A percentile compares a stretch with the other conserved stretches of the same genome.
These are phyloP conservation scores for Coccomyxa sp. DNA, from an alignment of 139 green algal species.

Conservation along the genomic window DNA sequence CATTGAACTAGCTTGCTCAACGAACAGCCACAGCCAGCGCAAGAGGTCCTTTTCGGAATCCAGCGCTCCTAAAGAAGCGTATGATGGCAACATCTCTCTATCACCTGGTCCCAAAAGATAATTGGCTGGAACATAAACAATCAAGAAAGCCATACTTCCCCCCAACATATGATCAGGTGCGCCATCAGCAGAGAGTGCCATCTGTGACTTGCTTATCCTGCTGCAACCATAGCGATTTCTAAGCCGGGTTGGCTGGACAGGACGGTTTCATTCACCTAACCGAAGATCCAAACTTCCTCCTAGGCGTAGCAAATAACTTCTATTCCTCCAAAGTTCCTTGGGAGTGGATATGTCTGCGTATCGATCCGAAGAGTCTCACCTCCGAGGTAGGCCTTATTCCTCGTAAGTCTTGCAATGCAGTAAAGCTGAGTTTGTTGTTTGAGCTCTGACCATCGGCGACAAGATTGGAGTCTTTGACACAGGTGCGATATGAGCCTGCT, in stretches of 20 bases:
- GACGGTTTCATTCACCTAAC: constrained; percentile 76
- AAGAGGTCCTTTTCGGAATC: neutral
- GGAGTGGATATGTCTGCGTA: constrained; percentile 37
- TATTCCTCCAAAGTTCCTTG: constrained; percentile 32
- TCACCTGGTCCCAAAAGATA: neutral
- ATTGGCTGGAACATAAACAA: neutral
- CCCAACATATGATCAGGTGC: neutral
- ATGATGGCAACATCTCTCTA: neutral
- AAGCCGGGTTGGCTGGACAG: neutral
- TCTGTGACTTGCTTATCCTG: neutral
- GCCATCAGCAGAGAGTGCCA: neutral
- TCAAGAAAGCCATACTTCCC: neutral
- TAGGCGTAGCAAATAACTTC: constrained; percentile 67
- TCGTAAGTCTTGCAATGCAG: neutral
- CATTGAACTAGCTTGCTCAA: neutral
- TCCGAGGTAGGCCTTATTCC: constrained; percentile 24
- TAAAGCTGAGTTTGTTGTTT: neutral
- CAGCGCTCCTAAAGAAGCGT: neutral
- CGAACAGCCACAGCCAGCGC: neutral
- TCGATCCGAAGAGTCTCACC: constrained; percentile 31
- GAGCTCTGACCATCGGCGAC: neutral
- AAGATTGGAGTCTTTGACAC: neutral
- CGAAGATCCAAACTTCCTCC: constrained; percentile 45
- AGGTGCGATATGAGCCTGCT: constrained; percentile 64
- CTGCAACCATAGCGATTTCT: neutral